Conservation (phyloP, 2,329 filamentous ascomycete species). For the Teratosphaeria viscida region DNA sequence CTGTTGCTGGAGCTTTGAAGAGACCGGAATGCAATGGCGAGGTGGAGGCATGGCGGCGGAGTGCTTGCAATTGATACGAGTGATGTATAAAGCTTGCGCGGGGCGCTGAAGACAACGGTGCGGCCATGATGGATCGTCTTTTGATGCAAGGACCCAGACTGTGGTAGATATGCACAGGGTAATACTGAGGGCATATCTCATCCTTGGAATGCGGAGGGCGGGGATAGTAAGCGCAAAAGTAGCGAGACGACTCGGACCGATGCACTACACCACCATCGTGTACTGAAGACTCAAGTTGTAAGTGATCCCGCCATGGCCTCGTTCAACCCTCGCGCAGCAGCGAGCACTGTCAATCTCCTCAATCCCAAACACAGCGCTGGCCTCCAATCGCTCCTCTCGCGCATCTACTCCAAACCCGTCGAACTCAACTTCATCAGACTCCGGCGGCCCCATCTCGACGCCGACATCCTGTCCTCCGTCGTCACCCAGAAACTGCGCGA, state of each 20-base stretch:
- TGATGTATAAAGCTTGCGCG: conserved; percentile 4
- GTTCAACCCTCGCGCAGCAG: background rate
- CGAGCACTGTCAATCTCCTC: conserved; percentile 6
- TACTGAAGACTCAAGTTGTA: background rate
- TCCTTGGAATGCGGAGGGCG: background rate
- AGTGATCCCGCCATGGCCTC: background rate
- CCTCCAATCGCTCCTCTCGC: conserved; percentile 13
- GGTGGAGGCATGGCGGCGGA: conserved; percentile 2
- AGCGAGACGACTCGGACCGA: background rate
- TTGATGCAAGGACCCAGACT: background rate
- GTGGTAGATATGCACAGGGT: background rate
- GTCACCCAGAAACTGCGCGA: conserved; percentile 19
- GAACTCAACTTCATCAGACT: conserved; percentile 20
- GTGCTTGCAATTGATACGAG: conserved; percentile 3
- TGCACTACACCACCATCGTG: background rate
- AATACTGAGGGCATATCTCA: background rate
- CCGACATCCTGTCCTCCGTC: conserved; percentile 21
- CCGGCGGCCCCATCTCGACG: conserved; percentile 19
- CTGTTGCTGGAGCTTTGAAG: conserved; percentile 3
- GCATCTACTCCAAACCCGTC: conserved; percentile 22
- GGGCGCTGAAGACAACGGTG: conserved; percentile 1
- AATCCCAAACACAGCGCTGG: conserved; percentile 8
- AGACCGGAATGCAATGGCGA: conserved; percentile 1
- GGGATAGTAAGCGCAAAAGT: conserved; percentile 1
- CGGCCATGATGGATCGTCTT: conserved; percentile 2